These are phyloP conservation scores for Diaporthe destruens DNA, from an alignment of 2,329 filamentous ascomycete genomes.

Conservation along the genomic window DNA sequence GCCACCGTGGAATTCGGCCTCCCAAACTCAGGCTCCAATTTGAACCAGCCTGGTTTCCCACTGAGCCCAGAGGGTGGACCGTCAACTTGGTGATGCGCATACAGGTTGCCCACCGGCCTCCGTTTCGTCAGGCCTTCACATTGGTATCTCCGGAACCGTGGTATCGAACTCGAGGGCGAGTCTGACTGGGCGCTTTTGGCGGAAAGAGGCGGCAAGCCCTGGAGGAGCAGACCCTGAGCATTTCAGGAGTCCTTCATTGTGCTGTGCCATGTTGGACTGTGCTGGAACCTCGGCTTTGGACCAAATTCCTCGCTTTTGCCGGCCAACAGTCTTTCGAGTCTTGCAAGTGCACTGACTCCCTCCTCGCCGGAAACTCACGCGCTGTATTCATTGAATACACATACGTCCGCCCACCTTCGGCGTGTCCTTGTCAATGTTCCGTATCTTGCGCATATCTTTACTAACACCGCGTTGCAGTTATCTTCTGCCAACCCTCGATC, in stretches of 20 bases:
- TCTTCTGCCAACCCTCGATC: conserved; percentile 8
- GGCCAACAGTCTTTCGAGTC: not conserved
- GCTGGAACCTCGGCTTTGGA: not conserved
- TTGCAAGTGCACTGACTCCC: not conserved
- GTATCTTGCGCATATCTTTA: not conserved
- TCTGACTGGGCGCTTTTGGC: not conserved
- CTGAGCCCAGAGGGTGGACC: not conserved
- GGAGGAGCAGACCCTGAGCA: not conserved
- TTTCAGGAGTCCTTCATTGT: not conserved
- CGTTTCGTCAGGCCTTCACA: not conserved
- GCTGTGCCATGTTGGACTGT: not conserved
- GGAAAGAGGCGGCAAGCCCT: not conserved
- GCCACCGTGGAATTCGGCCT: not conserved
- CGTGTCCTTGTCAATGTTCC: not conserved
- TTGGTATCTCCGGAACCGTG: not conserved
- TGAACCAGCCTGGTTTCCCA: not conserved
- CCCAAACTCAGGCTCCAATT: not conserved
- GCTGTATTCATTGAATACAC: not conserved
- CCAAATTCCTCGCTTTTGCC: not conserved
- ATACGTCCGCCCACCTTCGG: not conserved
- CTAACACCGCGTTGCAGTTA: conserved; percentile 9
- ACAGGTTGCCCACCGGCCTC: not conserved
- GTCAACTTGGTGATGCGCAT: not conserved
- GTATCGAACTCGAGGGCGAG: not conserved
- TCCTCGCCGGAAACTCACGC: not conserved